These are phyloP conservation scores for Paramecium primaurelia DNA, from an alignment of 73 alveolate genomes.

Conservation along the genomic window DNA sequence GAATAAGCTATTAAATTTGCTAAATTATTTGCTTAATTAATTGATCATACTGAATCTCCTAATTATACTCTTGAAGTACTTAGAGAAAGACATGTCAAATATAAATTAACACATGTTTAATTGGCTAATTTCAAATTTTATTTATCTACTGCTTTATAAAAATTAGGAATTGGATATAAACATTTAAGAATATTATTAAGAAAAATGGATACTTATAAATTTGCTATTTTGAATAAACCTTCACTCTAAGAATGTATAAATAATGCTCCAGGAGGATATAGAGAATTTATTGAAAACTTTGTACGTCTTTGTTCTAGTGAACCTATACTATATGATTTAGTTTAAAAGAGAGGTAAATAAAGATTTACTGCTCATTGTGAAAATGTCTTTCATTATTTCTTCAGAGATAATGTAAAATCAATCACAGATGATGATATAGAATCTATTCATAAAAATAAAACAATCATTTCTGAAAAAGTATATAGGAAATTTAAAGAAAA, in stretches of 20 bases:
- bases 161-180: background rate
- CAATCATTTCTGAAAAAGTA: background rate
- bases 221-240: background rate
- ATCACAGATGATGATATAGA: background rate
- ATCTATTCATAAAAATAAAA: background rate
- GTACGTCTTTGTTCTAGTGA: background rate
- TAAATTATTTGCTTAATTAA: background rate
- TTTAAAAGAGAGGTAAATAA: background rate
- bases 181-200: background rate
- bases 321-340: conserved; percentile 5
- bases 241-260: background rate
- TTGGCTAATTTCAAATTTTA: conserved; percentile 34
- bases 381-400: background rate
- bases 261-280: conserved; percentile 22
- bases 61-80: conserved; percentile 19
- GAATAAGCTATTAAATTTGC: conserved; percentile 9
- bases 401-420: conserved; percentile 2
- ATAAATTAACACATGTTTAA: conserved; percentile 9
- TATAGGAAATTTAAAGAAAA: background rate
- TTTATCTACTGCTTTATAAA: background rate
- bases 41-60: conserved; percentile 32
- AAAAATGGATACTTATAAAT: conserved; percentile 12
- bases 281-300: background rate
- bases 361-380: conserved; percentile 36
- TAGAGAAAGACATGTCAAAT: conserved; percentile 37